Conservation (phyloP, 768 basidiomycete species). For the Auricularia auricula-judae region DNA sequence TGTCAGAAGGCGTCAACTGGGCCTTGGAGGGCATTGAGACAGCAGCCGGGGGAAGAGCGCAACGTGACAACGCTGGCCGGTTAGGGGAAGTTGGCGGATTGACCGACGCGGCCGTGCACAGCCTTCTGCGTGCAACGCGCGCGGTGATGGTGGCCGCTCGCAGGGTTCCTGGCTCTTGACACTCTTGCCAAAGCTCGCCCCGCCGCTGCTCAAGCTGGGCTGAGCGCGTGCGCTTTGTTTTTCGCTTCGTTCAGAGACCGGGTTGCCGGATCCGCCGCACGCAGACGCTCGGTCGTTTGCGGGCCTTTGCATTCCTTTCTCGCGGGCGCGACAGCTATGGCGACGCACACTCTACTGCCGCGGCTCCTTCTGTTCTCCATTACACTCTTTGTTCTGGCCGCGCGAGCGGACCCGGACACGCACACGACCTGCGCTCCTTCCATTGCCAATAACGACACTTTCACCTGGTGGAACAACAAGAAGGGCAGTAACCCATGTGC, state of each 20-base stretch:
- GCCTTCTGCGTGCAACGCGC: too few relatives aligned
- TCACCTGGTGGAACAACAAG: not conserved
- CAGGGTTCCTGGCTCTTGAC: too few relatives aligned
- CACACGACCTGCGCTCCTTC: not conserved
- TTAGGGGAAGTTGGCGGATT: too few relatives aligned
- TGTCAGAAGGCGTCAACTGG: too few relatives aligned
- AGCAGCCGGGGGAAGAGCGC: too few relatives aligned
- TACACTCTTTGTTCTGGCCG: not conserved
- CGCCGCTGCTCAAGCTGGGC: not conserved
- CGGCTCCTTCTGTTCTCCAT: not conserved
- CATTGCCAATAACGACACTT: not conserved
- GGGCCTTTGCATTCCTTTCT: not conserved
- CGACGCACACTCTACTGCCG: not conserved
- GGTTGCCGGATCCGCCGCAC: not conserved
- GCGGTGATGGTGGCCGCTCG: too few relatives aligned
- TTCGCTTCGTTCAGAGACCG: not conserved
- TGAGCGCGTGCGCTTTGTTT: not conserved
- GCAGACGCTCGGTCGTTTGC: not conserved
- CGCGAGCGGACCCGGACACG: not conserved
- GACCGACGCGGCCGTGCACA: too few relatives aligned
- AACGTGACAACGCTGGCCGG: too few relatives aligned
- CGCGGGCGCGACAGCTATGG: not conserved
- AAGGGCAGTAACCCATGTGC: not conserved
- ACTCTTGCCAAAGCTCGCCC: too few relatives aligned
- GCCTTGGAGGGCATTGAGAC: too few relatives aligned